Percentiles rank a stretch among this genome's conserved stretches.
Conservation (phyloP, 176 grass and related monocot species). For the Lolium rigidum region DNA sequence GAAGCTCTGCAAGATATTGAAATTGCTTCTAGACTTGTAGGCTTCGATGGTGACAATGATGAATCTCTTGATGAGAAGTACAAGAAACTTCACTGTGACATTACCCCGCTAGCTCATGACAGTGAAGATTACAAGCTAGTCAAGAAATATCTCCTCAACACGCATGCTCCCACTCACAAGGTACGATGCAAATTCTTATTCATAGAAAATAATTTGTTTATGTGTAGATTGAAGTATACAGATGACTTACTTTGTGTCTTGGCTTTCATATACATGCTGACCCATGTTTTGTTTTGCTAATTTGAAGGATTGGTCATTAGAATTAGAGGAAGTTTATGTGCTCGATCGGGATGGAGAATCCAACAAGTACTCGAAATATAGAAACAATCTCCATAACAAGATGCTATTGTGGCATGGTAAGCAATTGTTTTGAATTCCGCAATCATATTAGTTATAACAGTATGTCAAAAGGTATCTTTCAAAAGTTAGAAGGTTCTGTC, state of each 20-base stretch:
- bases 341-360: slow-evolving; percentile 90
- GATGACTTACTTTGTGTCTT: neutral
- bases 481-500: neutral
- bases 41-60: slow-evolving; percentile 76
- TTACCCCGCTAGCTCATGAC: slow-evolving; percentile 70
- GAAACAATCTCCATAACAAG: slow-evolving; percentile 83
- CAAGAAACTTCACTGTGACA: slow-evolving; percentile 77
- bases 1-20: slow-evolving; percentile 98
- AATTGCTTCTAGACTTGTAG: slow-evolving; percentile 94
- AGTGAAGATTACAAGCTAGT: slow-evolving; percentile 90
- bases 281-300: neutral
- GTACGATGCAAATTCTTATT: slow-evolving; percentile 48
- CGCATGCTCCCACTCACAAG: slow-evolving; percentile 98
- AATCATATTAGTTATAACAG: neutral
- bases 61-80: slow-evolving; percentile 94
- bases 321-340: slow-evolving; percentile 90
- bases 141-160: slow-evolving; percentile 81
- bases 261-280: neutral
- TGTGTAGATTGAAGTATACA: slow-evolving; percentile 6
- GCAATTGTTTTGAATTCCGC: neutral
- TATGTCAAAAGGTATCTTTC: slow-evolving; percentile 15
- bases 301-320: slow-evolving; percentile 86
- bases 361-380: slow-evolving; percentile 74
- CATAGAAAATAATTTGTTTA: slow-evolving; percentile 10
- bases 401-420: slow-evolving; percentile 99